phyloP scores from a whole-genome alignment of 306 rosid species.

The Cicer cuneatum region DNA sequence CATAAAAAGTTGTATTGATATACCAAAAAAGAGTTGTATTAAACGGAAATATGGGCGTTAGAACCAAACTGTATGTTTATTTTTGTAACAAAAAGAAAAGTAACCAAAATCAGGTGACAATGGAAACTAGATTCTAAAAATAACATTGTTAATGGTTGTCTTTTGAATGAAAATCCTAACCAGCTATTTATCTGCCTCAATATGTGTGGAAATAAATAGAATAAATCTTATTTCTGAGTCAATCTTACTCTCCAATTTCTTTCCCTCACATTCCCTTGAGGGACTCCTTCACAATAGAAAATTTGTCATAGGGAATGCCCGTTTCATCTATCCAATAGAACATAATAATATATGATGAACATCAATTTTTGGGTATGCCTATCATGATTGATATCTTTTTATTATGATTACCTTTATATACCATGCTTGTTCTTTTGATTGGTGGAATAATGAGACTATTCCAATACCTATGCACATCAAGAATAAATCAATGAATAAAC shows the following conservation, averaged over 20 bases:
- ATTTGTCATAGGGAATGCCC: slow-evolving; percentile 56
- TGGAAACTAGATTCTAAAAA: slow-evolving; percentile 36
- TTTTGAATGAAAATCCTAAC: slow-evolving; percentile 32
- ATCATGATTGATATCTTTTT: not conserved
- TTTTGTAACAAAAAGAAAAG: not conserved
- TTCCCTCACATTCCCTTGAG: slow-evolving; percentile 55
- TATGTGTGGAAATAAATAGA: slow-evolving; percentile 43
- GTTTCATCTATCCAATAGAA: slow-evolving; percentile 18
- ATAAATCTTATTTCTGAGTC: slow-evolving; percentile 33
- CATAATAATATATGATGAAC: slow-evolving; percentile 12
- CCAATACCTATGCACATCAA: not conserved
- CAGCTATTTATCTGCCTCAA: slow-evolving; percentile 54
- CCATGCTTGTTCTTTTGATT: not conserved
- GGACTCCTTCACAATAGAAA: slow-evolving; percentile 37
- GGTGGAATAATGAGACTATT: slow-evolving; percentile 21
- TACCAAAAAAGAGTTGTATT: not conserved
- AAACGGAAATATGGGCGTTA: no score
- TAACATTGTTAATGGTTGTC: slow-evolving; percentile 36
- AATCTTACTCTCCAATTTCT: slow-evolving; percentile 40
- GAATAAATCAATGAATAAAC: not conserved
- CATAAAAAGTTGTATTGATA: not conserved
- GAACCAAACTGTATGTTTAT: not conserved
- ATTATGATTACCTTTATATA: not conserved
- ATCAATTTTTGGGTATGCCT: slow-evolving; percentile 45
- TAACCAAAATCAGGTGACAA: slow-evolving; percentile 57